Evolutionary conservation across 2,329 filamentous ascomycete genomes (phyloP), one percentile per base, ranked within the genome.

Genomic region (Alternaria metachromatica): DNA sequence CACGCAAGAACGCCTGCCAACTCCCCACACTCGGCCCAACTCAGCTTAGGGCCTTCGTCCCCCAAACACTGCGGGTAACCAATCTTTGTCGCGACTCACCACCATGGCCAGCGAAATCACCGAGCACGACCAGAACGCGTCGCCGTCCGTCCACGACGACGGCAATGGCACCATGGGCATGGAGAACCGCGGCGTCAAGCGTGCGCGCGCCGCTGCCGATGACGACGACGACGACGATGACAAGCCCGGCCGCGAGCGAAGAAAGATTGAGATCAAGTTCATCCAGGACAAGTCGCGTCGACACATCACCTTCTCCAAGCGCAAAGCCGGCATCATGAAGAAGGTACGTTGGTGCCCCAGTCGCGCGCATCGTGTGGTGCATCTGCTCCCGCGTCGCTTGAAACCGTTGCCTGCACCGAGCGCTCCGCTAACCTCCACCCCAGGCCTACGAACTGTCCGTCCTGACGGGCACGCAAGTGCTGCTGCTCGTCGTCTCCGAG

Each of bases 231-330:
- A 98, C 70, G 94, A 98, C 74, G 94, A 97, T 75, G 95, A 97
- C 82, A 98, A 98, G 89, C 93, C 93, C 68, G 94, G 94, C 79
- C 94, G 96, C 83, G 96, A 98, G 88, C 91, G 96, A 80, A 90
- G 96, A 85, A 99, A 99, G 91, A 99, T 99, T 78, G 96, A 99
- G 84, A 99, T 99, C 86, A 99, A 99, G 88, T 99, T 99, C 85
- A 99, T 99, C 83, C 95, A 94, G 83, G 96, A 99, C 85, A 99
- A 99, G 87, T 98, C 95, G 84, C 94, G 96, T 84, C 92, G 96
- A 68, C 96, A 99, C 86, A 99, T 98, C 81, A 98, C 96, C 77
- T 98, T 99, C 83, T 98, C 95, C 74, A 99, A 99, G 90, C 93
- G 96, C 82, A 99, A 99, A 87, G 96, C 96, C 60, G 96, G 96